Base-by-base conservation (phyloP, 306 rosid genomes). In the Vicia villosa region DNA sequence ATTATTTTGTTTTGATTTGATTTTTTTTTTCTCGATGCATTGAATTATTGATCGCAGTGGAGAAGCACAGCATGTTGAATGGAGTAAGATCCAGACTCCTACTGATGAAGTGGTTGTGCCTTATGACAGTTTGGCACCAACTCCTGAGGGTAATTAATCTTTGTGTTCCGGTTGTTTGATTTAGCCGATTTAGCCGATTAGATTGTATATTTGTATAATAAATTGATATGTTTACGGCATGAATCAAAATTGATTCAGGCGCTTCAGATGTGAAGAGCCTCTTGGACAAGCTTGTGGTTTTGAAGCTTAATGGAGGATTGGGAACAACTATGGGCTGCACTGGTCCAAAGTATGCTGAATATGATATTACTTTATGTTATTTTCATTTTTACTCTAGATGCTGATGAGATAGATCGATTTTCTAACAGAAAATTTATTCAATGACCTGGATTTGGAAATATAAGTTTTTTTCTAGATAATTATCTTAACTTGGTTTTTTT, bases 281-380 rank as follows among this genome's bases (percentile, higher is more conserved):
- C 30, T 81, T 92, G 87, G 96, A 92, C 79, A 92, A 92, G 68
- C 98, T 92, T 59, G 96, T 86, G 37, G 96, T 90, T 72, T 80
- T 92, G 63, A 92, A 92, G 90, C 96, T 90, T 54, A 92, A 90
- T 82, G 96, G 98, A 88, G 96, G 96, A 60, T 66, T 90, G 63
- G 96, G 98, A 50, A 93, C 96, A 63, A 90, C 96, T 13, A 93
- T 93, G 98, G 96, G 96, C 15, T 90, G 98, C 37, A 90, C 98
- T 34, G 96, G 98, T 77, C 98, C 96, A 56, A 91, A 91, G 97
- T 89, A 86, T 24, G 89, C 51, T 34, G 2, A 34, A 68, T 74
- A 69, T 43, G 12, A 36, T 63, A 54, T 28, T 63, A 54, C 20
- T 42, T 24, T 8, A 9, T 63, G 58, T 26, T 20, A 14, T 19